Conservation (phyloP, 768 basidiomycete species). For the Leccinum subtestaceum region DNA sequence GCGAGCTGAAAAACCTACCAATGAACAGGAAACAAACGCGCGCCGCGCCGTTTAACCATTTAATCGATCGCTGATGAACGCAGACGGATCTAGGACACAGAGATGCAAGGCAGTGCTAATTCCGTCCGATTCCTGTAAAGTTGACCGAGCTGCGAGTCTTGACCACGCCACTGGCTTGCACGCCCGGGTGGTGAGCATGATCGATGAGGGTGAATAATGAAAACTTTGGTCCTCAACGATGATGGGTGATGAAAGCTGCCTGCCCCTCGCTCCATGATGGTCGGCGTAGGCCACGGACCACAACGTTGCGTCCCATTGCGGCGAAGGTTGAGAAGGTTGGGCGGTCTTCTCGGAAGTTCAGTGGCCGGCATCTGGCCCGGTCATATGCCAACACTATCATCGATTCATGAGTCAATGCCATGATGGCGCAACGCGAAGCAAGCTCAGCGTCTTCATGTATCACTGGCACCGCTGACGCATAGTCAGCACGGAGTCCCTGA, state of each 20-base stretch:
- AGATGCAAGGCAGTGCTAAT: slow-evolving; percentile 4
- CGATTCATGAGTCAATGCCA: neutral
- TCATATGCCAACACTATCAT: slow-evolving; percentile 15
- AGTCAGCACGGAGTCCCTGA: neutral
- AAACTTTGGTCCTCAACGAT: neutral
- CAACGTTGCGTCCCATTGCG: slow-evolving; percentile 9
- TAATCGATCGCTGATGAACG: slow-evolving; percentile 6
- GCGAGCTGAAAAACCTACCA: slow-evolving; percentile 13
- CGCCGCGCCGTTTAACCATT: slow-evolving; percentile 7
- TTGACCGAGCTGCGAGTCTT: slow-evolving; percentile 4
- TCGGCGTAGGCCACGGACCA: neutral
- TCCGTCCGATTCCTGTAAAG: slow-evolving; percentile 4
- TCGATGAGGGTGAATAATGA: slow-evolving; percentile 4
- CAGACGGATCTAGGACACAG: slow-evolving; percentile 12
- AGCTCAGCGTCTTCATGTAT: neutral
- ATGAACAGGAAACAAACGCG: slow-evolving; percentile 11
- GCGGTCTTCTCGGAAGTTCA: slow-evolving; percentile 16
- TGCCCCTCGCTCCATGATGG: neutral
- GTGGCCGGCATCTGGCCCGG: neutral
- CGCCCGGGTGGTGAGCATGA: slow-evolving; percentile 1
- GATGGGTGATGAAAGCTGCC: slow-evolving; percentile 1
- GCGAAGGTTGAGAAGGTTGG: slow-evolving; percentile 6
- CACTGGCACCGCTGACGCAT: slow-evolving; percentile 5
- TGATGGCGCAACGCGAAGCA: slow-evolving; percentile 7
- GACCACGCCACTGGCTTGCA: slow-evolving; percentile 2